Conservation (phyloP, 306 rosid species). For the Gynostemma pentaphyllum region DNA sequence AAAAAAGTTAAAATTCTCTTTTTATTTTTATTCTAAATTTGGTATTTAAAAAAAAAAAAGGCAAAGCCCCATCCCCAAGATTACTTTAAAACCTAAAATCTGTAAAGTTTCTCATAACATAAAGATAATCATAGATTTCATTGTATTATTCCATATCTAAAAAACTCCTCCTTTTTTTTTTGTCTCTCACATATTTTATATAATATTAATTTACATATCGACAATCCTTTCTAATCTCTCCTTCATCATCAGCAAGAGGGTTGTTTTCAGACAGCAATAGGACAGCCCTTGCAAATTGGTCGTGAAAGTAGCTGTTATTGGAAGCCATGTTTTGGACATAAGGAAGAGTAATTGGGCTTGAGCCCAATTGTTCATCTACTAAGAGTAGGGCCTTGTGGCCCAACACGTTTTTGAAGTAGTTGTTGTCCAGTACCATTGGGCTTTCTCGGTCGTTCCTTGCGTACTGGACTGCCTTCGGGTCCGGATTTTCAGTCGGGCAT, state of each 20-base stretch:
- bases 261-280: constrained; percentile 46
- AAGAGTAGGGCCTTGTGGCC: constrained; percentile 52
- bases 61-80: too few relatives aligned
- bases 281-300: constrained; percentile 58
- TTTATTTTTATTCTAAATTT: too few relatives aligned
- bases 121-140: too few relatives aligned
- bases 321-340: constrained; percentile 59
- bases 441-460: constrained; percentile 52
- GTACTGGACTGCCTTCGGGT: constrained; percentile 44
- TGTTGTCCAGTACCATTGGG: constrained; percentile 67
- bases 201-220: constrained; percentile 30
- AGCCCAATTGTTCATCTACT: constrained; percentile 47
- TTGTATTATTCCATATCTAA: background rate
- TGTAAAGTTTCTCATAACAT: too few relatives aligned
- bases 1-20: too few relatives aligned
- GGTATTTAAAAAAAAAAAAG: too few relatives aligned
- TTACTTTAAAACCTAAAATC: too few relatives aligned
- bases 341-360: constrained; percentile 50
- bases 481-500: constrained; percentile 58
- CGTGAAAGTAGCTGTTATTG: constrained; percentile 45
- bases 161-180: too few relatives aligned
- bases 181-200: too few relatives aligned
- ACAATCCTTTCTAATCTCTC: constrained; percentile 78
- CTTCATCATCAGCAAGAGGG: constrained; percentile 41
- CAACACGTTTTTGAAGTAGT: constrained; percentile 62